Percentiles rank a stretch among this genome's conserved stretches.
Conservation (phyloP, 768 basidiomycete species). For the Boletus rubropictus region DNA sequence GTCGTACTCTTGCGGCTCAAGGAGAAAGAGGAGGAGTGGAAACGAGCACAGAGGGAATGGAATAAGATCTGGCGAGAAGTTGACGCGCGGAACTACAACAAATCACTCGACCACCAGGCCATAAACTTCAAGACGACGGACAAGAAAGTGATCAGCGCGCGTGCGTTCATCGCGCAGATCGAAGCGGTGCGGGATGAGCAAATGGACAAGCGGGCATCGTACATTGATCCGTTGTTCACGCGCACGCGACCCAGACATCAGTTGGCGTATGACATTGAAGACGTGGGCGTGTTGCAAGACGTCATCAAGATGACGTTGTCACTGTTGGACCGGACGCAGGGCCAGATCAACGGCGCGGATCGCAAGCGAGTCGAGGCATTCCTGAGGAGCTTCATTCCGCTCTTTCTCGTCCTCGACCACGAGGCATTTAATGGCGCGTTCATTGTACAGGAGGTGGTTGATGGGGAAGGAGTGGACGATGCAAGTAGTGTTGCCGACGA, state of each 20-base stretch:
- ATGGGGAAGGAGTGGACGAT: conserved; percentile 54
- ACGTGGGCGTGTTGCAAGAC: conserved; percentile 77
- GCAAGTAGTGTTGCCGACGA: conserved; percentile 33
- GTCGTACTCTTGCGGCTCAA: conserved; percentile 85
- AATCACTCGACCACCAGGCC: conserved; percentile 89
- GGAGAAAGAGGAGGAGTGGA: conserved; percentile 98
- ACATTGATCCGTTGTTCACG: conserved; percentile 46
- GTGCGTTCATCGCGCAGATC: conserved; percentile 77
- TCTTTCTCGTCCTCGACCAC: conserved; percentile 73
- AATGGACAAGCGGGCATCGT: conserved; percentile 63
- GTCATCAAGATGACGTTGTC: conserved; percentile 83
- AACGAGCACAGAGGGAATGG: conserved; percentile 95
- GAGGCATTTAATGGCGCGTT: conserved; percentile 67
- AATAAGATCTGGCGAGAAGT: conserved; percentile 98
- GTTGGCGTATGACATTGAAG: conserved; percentile 70
- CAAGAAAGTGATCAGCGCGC: conserved; percentile 75
- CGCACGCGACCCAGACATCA: conserved; percentile 71
- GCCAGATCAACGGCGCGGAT: conserved; percentile 64
- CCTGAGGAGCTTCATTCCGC: conserved; percentile 66
- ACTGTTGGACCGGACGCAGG: conserved; percentile 84
- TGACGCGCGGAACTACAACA: conserved; percentile 88
- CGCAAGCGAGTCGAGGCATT: conserved; percentile 79
- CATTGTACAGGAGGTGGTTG: conserved; percentile 55
- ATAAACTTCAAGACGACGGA: conserved; percentile 86
- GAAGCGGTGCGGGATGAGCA: conserved; percentile 82